Evolutionary conservation across 139 green algal genomes (phyloP), one percentile per base, ranked within the genome.

Genomic region (Asterochloris erici): DNA sequence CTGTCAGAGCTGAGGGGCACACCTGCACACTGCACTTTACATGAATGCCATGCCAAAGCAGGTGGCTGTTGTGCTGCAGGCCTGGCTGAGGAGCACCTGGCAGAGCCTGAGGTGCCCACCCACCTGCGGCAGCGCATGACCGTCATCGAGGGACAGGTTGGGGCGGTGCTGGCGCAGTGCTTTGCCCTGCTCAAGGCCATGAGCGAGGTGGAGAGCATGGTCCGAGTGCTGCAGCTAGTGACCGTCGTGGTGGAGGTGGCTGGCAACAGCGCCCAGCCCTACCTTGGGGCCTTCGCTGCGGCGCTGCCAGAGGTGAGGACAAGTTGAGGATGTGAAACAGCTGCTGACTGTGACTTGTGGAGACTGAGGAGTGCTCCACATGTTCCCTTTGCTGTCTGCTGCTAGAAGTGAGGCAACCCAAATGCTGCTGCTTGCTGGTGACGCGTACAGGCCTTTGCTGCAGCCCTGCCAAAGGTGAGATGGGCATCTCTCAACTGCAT

Each of bases 191-290:
- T 95, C 76, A 91, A 95, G 78, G 90, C 94, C 76, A 85, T 96
- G 70, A 78, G 63, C 12, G 91, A 96, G 87, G 84, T 88, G 6
- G 93, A 96, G 84, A 93, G 88, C 88, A 93, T 92, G 86, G 91
- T 96, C 27, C 89, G 93, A 2, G 88, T 94, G 79, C 87, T 95
- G 84, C 92, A 95, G 86, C 89, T 93, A 38, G 89, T 96, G 54
- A 90, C 86, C 12, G 86, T 92, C 9, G 64, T 91, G 28, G 88
- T 95, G 15, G 93, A 95, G 82, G 88, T 92, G 29, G 79, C 93
- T 47, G 91, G 92, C 14, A 85, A 90, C 27, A 82, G 79, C 70
- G 85, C 94, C 73, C 75, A 79, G 62, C 89, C 92, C 0, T 89
- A 95, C 76, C 86, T 96, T 38, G 86, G 82, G 23, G 85, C 89